Evolutionary conservation across 345 rosid species (phyloP).

Genomic region (Euphorbia tirucalli): DNA sequence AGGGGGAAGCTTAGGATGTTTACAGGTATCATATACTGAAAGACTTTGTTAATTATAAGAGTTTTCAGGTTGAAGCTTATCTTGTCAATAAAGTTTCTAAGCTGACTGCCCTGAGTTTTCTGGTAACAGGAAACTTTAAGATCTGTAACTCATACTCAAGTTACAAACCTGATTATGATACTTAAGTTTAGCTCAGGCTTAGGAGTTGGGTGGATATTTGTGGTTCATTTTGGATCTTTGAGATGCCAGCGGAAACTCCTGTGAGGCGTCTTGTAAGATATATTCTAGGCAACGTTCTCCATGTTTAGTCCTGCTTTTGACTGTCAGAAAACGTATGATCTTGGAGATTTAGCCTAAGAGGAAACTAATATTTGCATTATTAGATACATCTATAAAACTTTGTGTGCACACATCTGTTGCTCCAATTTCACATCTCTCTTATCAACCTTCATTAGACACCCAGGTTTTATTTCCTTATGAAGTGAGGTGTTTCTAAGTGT

Average conservation of each 20-base stretch:
- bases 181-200: neutral
- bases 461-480: neutral
- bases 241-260: neutral
- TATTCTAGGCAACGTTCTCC: neutral
- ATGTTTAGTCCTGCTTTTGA: neutral
- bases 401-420: neutral
- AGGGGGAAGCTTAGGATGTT: neutral
- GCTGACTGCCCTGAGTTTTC: neutral
- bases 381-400: neutral
- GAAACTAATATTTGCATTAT: neutral
- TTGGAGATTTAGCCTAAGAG: neutral
- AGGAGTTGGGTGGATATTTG: neutral
- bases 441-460: neutral
- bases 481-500: neutral
- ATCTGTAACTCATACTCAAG: neutral
- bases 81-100: neutral
- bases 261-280: neutral
- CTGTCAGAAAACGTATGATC: neutral
- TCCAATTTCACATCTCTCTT: neutral
- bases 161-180: neutral
- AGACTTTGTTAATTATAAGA: neutral
- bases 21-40: neutral
- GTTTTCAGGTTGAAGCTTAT: neutral
- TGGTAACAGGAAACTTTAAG: neutral
- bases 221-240: neutral